Evolutionary conservation across 768 basidiomycete genomes (phyloP).

Genomic region (Sistotremastrum suecicum): DNA sequence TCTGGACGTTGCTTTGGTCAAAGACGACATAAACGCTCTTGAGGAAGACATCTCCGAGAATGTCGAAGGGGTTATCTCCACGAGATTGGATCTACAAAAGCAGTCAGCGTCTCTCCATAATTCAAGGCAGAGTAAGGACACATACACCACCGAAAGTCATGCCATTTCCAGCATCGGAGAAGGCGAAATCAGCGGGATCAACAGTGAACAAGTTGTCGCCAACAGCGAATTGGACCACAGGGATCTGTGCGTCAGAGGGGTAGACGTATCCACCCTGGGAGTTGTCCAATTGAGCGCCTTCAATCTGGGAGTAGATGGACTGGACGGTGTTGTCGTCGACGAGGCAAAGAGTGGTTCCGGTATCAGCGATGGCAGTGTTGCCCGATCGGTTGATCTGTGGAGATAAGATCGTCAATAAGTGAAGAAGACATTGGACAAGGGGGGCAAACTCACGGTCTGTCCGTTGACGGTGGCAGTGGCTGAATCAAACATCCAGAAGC

Average conservation of each 20-base stretch:
- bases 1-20: slow-evolving; percentile 1
- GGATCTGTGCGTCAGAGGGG: slow-evolving; percentile 18
- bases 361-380: slow-evolving; percentile 25
- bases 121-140: background rate
- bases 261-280: slow-evolving; percentile 24
- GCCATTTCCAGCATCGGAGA: slow-evolving; percentile 12
- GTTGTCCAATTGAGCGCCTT: slow-evolving; percentile 21
- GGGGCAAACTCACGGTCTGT: slow-evolving; percentile 8
- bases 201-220: slow-evolving; percentile 19
- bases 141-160: slow-evolving; percentile 12
- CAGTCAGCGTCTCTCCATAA: slow-evolving; percentile 10
- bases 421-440: background rate
- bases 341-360: slow-evolving; percentile 19
- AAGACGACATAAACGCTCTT: slow-evolving; percentile 20
- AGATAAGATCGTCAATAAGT: background rate
- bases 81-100: slow-evolving; percentile 18
- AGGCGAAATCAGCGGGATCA: slow-evolving; percentile 11
- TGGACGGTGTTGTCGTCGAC: slow-evolving; percentile 19
- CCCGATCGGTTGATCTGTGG: slow-evolving; percentile 8
- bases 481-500: slow-evolving; percentile 25
- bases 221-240: slow-evolving; percentile 20
- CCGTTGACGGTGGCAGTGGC: slow-evolving; percentile 14
- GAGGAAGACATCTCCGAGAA: slow-evolving; percentile 21
- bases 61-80: slow-evolving; percentile 17
- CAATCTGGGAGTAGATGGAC: slow-evolving; percentile 20